A percentile compares a stretch with the other conserved stretches of the same genome.
Evolutionary conservation across 495 filamentous ascomycete genomes (phyloP).

Genomic region (Xylaria flabelliformis): DNA sequence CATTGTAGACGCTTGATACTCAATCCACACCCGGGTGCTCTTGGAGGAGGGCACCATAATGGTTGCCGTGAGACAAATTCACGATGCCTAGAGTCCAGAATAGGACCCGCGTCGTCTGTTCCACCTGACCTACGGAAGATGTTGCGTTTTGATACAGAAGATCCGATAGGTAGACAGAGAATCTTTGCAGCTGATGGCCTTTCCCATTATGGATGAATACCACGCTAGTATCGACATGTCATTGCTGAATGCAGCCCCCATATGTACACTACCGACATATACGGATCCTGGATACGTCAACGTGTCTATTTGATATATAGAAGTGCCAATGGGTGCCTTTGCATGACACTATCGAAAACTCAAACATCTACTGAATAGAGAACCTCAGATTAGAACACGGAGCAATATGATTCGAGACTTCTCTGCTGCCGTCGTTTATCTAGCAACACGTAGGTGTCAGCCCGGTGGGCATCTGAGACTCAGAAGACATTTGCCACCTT

Average conservation of each 20-base stretch:
- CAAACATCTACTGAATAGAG: neutral
- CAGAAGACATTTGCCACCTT: neutral
- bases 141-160: constrained; percentile 5
- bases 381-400: neutral
- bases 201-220: constrained; percentile 10
- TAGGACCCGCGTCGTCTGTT: neutral
- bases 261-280: neutral
- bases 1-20: neutral
- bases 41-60: neutral
- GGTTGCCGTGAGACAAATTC: constrained; percentile 16
- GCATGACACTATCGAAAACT: constrained; percentile 15
- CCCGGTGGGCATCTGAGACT: neutral
- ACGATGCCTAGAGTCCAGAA: neutral
- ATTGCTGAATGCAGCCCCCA: constrained; percentile 17
- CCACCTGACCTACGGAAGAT: neutral
- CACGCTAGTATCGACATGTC: constrained; percentile 18
- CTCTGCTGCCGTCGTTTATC: neutral
- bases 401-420: neutral
- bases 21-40: constrained; percentile 18
- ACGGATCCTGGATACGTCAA: neutral
- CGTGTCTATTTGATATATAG: constrained; percentile 4
- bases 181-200: neutral
- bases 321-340: neutral
- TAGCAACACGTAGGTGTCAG: neutral
- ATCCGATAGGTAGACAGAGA: neutral